Evolutionary conservation across 257 asterid genomes (phyloP).

Genomic region (Solanum bukasovii): DNA sequence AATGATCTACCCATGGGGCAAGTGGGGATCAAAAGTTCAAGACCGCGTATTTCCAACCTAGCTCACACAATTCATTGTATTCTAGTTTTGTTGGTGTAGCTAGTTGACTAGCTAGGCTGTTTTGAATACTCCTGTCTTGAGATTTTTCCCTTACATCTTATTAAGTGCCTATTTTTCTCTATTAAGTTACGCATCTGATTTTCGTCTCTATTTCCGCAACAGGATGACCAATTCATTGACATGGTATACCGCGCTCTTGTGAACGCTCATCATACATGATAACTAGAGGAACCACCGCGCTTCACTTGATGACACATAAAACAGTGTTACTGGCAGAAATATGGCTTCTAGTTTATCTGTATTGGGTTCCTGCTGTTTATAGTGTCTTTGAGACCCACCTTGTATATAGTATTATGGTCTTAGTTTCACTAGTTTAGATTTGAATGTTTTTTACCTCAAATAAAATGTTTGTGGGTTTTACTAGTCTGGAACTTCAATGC

Average conservation of each 20-base stretch:
- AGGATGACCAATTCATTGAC: constrained; percentile 87
- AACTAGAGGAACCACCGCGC: not conserved
- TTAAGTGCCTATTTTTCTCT: not conserved
- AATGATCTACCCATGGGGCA: not conserved
- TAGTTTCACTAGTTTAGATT: not conserved
- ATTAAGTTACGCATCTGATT: not conserved
- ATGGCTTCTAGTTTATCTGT: not conserved
- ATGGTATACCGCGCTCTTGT: constrained; percentile 59
- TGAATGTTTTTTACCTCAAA: not conserved
- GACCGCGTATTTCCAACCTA: not conserved
- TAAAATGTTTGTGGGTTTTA: not conserved
- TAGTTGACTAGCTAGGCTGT: not conserved
- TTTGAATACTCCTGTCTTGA: not conserved
- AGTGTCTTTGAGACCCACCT: not conserved
- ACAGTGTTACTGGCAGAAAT: not conserved
- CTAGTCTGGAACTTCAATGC: not conserved
- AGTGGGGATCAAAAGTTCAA: not conserved
- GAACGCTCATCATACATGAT: constrained; percentile 39
- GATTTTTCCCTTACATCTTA: not conserved
- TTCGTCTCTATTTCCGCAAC: not conserved
- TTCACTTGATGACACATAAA: not conserved
- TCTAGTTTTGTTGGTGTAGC: not conserved
- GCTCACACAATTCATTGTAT: not conserved
- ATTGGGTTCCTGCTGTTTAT: not conserved
- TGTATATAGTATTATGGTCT: not conserved